These are phyloP conservation scores for Ochetophila trinervis DNA, from an alignment of 306 rosid species.

Conservation along the genomic window DNA sequence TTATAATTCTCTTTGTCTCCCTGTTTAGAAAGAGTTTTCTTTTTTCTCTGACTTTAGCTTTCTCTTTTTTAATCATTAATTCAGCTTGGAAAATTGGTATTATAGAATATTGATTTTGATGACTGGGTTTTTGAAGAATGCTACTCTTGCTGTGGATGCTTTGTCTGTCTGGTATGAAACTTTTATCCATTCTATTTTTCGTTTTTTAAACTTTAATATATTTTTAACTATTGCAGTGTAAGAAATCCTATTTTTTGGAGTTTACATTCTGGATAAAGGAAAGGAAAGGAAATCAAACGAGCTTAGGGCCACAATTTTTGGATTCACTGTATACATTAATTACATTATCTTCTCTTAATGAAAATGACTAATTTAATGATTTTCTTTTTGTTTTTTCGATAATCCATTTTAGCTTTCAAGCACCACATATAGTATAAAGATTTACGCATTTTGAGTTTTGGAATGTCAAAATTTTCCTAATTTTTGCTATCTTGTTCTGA, in stretches of 20 bases:
- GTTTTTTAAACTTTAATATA: background rate
- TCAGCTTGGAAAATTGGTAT: conserved; percentile 76
- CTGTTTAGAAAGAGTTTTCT: background rate
- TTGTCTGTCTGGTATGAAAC: conserved; percentile 51
- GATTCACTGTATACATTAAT: no score
- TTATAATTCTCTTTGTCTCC: background rate
- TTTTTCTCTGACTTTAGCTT: no score
- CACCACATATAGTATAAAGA: no score
- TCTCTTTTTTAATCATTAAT: background rate
- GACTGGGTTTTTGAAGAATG: conserved; percentile 61
- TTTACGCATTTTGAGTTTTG: background rate
- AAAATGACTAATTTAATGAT: no score
- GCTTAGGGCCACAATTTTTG: no score
- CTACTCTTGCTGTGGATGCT: conserved; percentile 67
- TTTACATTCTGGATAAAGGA: background rate
- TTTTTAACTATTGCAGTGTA: background rate
- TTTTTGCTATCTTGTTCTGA: background rate
- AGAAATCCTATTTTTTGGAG: background rate
- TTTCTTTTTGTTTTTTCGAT: no score
- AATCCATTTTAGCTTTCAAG: no score
- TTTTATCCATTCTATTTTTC: background rate
- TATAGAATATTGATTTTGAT: conserved; percentile 54
- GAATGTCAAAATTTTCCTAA: no score
- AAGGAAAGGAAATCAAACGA: no score
- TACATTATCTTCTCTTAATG: no score